Conservation (phyloP, 139 green algal genomes). For the Picochlorum costavermella region DNA sequence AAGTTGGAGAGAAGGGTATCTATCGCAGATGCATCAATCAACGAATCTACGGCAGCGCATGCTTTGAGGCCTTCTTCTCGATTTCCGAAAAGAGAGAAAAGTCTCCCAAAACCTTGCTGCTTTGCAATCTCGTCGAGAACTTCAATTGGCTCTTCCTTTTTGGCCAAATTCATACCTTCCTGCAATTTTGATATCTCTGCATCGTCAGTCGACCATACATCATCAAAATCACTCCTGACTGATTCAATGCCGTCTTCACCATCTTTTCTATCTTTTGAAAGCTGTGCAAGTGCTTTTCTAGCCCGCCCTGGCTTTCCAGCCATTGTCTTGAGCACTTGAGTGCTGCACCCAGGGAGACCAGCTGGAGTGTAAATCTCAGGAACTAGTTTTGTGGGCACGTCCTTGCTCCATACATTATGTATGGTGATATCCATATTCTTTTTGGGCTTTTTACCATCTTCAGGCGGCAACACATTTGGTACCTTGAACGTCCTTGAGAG, state of each 20-base stretch:
- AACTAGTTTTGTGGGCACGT: slow-evolving; percentile 28
- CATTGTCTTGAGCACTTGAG: slow-evolving; percentile 52
- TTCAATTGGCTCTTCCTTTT: slow-evolving; percentile 3
- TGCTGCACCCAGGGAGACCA: slow-evolving; percentile 38
- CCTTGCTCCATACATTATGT: slow-evolving; percentile 66
- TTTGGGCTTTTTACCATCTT: slow-evolving; percentile 49
- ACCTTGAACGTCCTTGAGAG: slow-evolving; percentile 44
- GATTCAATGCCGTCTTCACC: slow-evolving; percentile 9
- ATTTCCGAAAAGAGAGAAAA: slow-evolving; percentile 69
- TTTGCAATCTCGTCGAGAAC: slow-evolving; percentile 36
- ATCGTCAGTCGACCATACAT: slow-evolving; percentile 19
- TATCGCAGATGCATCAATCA: slow-evolving; percentile 77
- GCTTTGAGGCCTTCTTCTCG: slow-evolving; percentile 60
- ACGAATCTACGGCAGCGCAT: slow-evolving; percentile 70
- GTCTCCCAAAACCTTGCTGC: slow-evolving; percentile 53
- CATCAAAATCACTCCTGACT: slow-evolving; percentile 10
- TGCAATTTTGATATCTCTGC: slow-evolving; percentile 14
- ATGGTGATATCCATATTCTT: slow-evolving; percentile 57
- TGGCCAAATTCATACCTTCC: not conserved
- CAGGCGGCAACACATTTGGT: slow-evolving; percentile 34
- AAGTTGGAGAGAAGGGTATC: slow-evolving; percentile 93
- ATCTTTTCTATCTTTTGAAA: slow-evolving; percentile 9
- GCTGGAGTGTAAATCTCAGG: slow-evolving; percentile 41
- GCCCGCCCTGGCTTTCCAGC: slow-evolving; percentile 75
- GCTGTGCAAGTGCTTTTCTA: slow-evolving; percentile 46